Evolutionary conservation across 441 rosid genomes (phyloP), one percentile per base, ranked within the genome.

Genomic region (Macaranga tanarius): DNA sequence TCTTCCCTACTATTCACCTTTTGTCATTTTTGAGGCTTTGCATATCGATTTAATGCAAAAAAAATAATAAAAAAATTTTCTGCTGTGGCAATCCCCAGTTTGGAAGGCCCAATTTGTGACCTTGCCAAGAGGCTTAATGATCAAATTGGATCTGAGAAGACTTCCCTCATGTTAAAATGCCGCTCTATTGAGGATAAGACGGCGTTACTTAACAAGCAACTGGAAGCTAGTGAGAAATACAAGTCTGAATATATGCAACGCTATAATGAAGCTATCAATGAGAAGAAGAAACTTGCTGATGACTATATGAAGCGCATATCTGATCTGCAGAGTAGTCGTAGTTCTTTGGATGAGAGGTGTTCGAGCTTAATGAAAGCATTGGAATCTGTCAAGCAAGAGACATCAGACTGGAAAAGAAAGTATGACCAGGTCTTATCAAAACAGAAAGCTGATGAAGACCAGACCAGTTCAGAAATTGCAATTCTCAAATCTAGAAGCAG

Each of bases 41-140:
- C 7, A 40, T 64, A 44, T 51, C 51, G 38, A 63, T 25, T 15
- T 20, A 73, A 7, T 15, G 2, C 47, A 28, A 26, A 10, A 26
- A 38, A 38, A n/a, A n/a, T n/a, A n/a, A 42, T 56, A 9, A 9
- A 47, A 60, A 52, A 34, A 0, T n/a, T 44, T 74, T 38, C 47
- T 23, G 19, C 71, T 61, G 66, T 61, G 59, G 72, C 7, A 54
- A 34, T 34, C 9, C 38, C 55, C 86, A 96, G 99, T 84, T 84
- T 90, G 89, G 99, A 93, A 83, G 98, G 98, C 71, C 96, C 99
- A 8, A 83, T 93, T 59, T 81, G 76, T 60, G 99, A 93, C 85
- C 92, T 93, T 72, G 84, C 85, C 72, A 92, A 86, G 83, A 87
- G 97, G 84, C 87, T 86, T 73, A 79, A 81, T 71, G 98, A 92